Evolutionary conservation across 2,329 filamentous ascomycete species (phyloP), one percentile per base, ranked within the genome.

Genomic region (Diplocarpon rosae): DNA sequence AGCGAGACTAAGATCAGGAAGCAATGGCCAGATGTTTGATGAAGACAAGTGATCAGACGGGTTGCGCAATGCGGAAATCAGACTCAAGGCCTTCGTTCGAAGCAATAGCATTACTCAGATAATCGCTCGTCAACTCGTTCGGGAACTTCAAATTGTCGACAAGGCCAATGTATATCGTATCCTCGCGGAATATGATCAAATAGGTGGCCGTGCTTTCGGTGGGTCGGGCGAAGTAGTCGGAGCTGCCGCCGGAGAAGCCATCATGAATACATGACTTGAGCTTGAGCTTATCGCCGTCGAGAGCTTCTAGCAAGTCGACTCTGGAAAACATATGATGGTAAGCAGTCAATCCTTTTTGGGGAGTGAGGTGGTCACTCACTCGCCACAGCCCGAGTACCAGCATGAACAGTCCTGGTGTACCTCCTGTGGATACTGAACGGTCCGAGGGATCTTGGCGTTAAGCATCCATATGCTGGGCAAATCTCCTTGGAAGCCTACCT

Each of bases 401-500:
- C 85, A 89, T 47, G 76, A 83, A 69, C 84, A 89, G 3, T 14
- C 10, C 2, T 65, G 3, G 20, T 24, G 20, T 4, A 24, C 62
- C 7, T 66, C 61, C 38, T 67, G 65, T 51, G 71, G 71, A 66
- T 88, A 88, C 62, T 88, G 83, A 5, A 73, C 66, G 5, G 80
- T 79, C 48, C 78, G 78, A 20, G 83, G 77, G 49, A 89, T 85
- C 48, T 76, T 71, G 14, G 76, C 78, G 64, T 89, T 89, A 48
- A 89, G 73, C 39, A 81, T 67, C 85, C 85, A 89, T 62, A 82
- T 72, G 34, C 83, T 79, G 8, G 84, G 83, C 72, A 83, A 83
- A 63, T 88, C 77, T 34, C 61, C 67, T 57, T 78, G 74, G 56
- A 68, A 68, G 45, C 66, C 67, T n/a, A 60, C 65, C 42, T 67